A percentile compares a stretch with the other conserved stretches of the same genome.
Conservation (phyloP, 768 basidiomycete species). For the Podaxis rugospora region DNA sequence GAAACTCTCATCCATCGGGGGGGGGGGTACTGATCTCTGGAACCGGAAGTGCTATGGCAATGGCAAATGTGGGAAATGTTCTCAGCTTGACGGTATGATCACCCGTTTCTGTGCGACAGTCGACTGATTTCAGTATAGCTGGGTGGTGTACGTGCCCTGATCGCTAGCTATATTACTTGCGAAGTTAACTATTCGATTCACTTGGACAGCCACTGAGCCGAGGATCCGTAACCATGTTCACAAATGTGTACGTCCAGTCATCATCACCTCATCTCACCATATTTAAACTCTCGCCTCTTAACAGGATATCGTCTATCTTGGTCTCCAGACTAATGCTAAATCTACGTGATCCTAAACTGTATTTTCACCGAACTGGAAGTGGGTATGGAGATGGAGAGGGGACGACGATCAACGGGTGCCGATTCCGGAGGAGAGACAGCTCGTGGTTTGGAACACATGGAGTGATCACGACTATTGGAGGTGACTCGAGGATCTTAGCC, state of each 20-base stretch:
- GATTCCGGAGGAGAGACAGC: background rate
- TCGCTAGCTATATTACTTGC: background rate
- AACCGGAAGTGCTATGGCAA: background rate
- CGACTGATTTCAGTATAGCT: conserved; percentile 1
- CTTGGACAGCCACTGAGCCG: conserved; percentile 17
- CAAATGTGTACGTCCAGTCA: conserved; percentile 21
- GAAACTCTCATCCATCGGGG: background rate
- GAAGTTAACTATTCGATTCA: background rate
- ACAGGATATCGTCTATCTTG: conserved; percentile 17
- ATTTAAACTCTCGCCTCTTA: background rate
- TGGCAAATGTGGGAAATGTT: conserved; percentile 11
- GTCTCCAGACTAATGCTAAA: conserved; percentile 21
- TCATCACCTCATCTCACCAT: background rate
- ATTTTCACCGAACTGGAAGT: background rate
- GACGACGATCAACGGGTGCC: background rate
- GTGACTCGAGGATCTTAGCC: background rate
- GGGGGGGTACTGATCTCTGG: conserved; percentile 13
- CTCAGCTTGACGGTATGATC: conserved; percentile 13
- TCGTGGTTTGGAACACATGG: background rate
- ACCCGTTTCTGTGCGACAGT: background rate
- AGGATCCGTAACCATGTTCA: conserved; percentile 20
- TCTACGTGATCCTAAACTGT: conserved; percentile 20
- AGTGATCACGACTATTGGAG: background rate
- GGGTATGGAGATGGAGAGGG: background rate
- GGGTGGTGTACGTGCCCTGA: background rate